phyloP scores from a whole-genome alignment of 2,329 filamentous ascomycete species.

The Hypoxylon sp. region DNA sequence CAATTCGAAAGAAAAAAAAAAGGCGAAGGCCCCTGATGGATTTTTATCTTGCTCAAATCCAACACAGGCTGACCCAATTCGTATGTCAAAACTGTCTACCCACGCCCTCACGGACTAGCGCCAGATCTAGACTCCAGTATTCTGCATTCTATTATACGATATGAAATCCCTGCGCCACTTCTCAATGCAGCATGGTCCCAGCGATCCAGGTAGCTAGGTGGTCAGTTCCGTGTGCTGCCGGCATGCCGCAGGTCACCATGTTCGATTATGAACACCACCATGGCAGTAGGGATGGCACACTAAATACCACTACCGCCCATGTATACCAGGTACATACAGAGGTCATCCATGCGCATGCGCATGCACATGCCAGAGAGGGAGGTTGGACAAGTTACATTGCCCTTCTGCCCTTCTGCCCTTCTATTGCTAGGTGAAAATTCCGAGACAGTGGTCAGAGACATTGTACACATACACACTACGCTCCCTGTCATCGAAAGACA shows the following conservation, averaged over 20 bases:
- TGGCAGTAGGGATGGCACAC: constrained; percentile 12
- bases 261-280: constrained; percentile 5
- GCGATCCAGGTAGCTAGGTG: background rate
- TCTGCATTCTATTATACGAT: constrained; percentile 28
- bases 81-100: constrained; percentile 19
- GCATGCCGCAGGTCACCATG: constrained; percentile 29
- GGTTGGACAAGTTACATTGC: background rate
- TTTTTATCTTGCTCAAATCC: constrained; percentile 9
- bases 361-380: constrained; percentile 35
- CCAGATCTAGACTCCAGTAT: constrained; percentile 33
- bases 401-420: too few species aligned
- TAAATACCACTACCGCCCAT: constrained; percentile 3
- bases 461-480: constrained; percentile 25
- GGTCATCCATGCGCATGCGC: constrained; percentile 13
- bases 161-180: constrained; percentile 21
- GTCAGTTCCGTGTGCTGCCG: constrained; percentile 31
- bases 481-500: constrained; percentile 33
- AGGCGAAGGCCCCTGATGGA: background rate
- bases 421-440: constrained; percentile 18
- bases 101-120: constrained; percentile 33
- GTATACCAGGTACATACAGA: background rate
- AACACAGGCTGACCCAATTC: constrained; percentile 2
- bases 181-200: constrained; percentile 18
- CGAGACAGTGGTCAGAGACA: constrained; percentile 40
- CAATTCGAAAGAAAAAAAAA: background rate